phyloP scores from a whole-genome alignment of 140 eudicot genomes.

The Flaveria floridana region DNA sequence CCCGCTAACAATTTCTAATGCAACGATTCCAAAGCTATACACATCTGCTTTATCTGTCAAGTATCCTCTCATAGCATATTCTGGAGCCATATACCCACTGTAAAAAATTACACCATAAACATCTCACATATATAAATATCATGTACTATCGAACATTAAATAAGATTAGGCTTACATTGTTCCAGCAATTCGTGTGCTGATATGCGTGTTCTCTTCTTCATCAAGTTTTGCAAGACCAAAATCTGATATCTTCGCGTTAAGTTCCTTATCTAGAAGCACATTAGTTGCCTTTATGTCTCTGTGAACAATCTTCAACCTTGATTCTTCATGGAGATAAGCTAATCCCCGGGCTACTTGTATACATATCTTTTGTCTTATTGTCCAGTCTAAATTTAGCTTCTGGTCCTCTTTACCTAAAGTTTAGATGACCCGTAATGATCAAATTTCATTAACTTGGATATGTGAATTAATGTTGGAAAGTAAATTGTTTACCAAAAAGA shows the following conservation, averaged over 20 bases:
- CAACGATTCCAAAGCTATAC: conserved; percentile 82
- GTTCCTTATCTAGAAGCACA: conserved; percentile 88
- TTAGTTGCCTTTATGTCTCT: conserved; percentile 85
- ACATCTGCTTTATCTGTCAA: conserved; percentile 93
- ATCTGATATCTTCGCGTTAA: conserved; percentile 87
- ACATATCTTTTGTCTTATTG: conserved; percentile 71
- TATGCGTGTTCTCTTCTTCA: conserved; percentile 89
- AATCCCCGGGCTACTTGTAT: conserved; percentile 75
- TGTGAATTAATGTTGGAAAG: neutral
- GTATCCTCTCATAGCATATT: conserved; percentile 92
- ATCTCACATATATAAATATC: neutral
- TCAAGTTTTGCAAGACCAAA: conserved; percentile 90
- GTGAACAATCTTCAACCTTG: conserved; percentile 83
- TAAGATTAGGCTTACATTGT: conserved; percentile 56
- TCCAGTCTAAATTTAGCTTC: conserved; percentile 62
- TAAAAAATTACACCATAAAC: conserved; percentile 18
- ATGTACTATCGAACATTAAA: conserved; percentile 4
- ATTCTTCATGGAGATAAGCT: conserved; percentile 89
- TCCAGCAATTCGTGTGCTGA: conserved; percentile 90
- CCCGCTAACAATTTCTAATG: conserved; percentile 85
- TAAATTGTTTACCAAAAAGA: conserved; percentile 46
- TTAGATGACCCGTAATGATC: conserved; percentile 12
- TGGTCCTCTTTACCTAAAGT: conserved; percentile 53
- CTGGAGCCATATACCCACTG: conserved; percentile 98
- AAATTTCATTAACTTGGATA: neutral